Conservation (phyloP, 2,329 filamentous ascomycete genomes). For the Ophiostoma tasmaniense region DNA sequence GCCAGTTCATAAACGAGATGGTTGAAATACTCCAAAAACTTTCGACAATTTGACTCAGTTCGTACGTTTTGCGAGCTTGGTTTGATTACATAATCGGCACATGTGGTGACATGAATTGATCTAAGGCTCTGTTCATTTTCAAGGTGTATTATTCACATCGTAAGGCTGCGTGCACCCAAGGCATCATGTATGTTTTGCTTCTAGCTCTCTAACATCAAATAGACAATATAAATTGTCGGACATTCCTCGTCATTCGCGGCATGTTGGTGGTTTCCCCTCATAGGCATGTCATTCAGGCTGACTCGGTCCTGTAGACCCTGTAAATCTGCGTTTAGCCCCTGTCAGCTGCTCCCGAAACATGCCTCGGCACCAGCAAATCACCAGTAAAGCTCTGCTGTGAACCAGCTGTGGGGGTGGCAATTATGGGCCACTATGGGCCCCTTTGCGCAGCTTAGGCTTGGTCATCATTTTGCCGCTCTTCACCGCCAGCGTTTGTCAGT, state of each 20-base stretch:
- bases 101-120: too few relatives aligned
- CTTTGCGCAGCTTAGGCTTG: not conserved
- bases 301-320: not conserved
- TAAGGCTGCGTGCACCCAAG: too few relatives aligned
- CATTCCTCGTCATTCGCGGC: not conserved
- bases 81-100: not conserved
- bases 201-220: not conserved
- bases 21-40: too few relatives aligned
- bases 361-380: constrained; percentile 14
- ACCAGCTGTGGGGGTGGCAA: constrained; percentile 8
- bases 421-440: not conserved
- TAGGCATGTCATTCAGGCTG: not conserved
- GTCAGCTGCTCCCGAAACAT: constrained; percentile 16
- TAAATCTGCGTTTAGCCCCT: not conserved
- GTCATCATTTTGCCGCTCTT: constrained; percentile 12
- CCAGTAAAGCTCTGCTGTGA: not conserved
- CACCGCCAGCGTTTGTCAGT: constrained; percentile 12
- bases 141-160: too few relatives aligned
- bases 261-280: not conserved
- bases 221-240: not conserved
- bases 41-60: too few relatives aligned
- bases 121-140: too few relatives aligned
- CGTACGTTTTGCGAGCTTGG: too few relatives aligned
- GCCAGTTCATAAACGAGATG: not conserved
- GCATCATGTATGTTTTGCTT: not conserved